Percentiles rank a stretch among this genome's conserved stretches.
Evolutionary conservation across 2,329 filamentous ascomycete species (phyloP).

Genomic region (Penicillium sp.): DNA sequence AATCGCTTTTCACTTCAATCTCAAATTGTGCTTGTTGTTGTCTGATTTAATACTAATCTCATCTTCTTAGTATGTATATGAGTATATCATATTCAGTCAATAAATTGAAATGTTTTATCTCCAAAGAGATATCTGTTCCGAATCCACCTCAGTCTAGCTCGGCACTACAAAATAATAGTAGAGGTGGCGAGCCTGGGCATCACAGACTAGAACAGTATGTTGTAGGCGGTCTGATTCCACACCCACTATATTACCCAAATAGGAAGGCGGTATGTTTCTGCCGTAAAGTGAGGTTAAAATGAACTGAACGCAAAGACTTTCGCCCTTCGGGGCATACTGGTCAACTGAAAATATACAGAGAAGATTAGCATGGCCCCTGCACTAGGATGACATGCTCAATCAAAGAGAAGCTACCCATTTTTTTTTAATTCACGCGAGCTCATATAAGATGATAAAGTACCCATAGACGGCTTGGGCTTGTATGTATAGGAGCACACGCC

Average conservation of each 20-base stretch:
- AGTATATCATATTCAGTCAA: not conserved
- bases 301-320: too few relatives aligned
- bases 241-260: too few relatives aligned
- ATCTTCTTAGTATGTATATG: not conserved
- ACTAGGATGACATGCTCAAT: constrained; percentile 52
- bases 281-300: too few relatives aligned
- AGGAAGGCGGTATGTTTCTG: too few relatives aligned
- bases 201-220: too few relatives aligned
- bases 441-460: too few relatives aligned
- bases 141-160: not conserved
- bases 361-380: constrained; percentile 80
- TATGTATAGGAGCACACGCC: too few relatives aligned
- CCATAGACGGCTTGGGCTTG: too few relatives aligned
- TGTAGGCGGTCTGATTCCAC: too few relatives aligned
- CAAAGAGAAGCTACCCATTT: too few relatives aligned
- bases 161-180: not conserved
- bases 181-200: not conserved
- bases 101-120: not conserved
- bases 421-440: too few relatives aligned
- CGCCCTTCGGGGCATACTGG: constrained; percentile 35
- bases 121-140: not conserved
- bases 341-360: constrained; percentile 70
- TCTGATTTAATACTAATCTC: not conserved
- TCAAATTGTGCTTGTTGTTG: not conserved
- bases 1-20: not conserved